A percentile compares a stretch with the other conserved stretches of the same genome.
Evolutionary conservation across 2,329 filamentous ascomycete species (phyloP).

Genomic region (Sporothrix luriei): DNA sequence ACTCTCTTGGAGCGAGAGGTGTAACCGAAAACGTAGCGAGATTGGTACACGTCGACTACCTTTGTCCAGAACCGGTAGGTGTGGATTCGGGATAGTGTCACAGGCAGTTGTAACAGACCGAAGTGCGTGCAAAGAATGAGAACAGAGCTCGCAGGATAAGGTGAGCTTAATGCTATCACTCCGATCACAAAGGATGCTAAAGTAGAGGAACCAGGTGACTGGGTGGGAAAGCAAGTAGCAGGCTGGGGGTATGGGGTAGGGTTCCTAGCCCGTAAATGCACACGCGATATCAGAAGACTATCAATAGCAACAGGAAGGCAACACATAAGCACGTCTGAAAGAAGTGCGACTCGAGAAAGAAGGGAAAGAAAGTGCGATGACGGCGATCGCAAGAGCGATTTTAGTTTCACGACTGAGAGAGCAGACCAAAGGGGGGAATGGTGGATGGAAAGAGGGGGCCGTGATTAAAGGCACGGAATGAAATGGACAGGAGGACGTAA

Average conservation of each 20-base stretch:
- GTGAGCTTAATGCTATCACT: neutral
- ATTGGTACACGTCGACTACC: no score
- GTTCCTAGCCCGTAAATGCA: no score
- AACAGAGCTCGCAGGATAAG: neutral
- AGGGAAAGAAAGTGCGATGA: neutral
- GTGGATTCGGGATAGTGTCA: no score
- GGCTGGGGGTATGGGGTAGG: no score
- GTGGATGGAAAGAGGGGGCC: conserved; percentile 1
- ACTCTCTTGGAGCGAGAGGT: no score
- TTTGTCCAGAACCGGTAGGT: no score
- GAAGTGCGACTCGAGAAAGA: neutral
- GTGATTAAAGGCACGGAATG: neutral
- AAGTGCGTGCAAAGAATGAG: neutral
- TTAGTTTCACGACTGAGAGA: neutral
- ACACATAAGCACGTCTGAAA: neutral
- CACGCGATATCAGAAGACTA: neutral
- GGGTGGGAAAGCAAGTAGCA: no score
- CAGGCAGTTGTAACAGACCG: no score
- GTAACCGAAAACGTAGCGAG: no score
- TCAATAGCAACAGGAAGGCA: neutral
- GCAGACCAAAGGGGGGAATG: neutral
- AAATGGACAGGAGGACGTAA: neutral
- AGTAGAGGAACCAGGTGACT: neutral
- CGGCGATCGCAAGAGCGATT: neutral
- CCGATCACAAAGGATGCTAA: neutral